Evolutionary conservation across 345 rosid species (phyloP).

Genomic region (Odontarrhena argentea): DNA sequence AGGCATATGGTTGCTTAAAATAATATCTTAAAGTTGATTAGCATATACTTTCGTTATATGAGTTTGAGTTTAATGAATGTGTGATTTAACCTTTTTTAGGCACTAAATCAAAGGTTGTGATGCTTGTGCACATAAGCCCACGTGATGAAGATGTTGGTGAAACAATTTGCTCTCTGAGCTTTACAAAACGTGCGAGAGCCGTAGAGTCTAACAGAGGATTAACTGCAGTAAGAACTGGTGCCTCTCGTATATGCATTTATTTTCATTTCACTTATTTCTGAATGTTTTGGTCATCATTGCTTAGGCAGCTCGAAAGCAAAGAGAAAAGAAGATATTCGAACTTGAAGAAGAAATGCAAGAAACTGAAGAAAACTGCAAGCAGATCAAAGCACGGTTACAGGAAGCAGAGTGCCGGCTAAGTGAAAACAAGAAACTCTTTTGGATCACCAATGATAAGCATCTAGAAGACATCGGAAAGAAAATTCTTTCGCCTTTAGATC

Average conservation of each 20-base stretch:
- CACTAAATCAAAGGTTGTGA: slow-evolving; percentile 75
- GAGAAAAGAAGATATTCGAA: slow-evolving; percentile 54
- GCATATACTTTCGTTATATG: background rate
- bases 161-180: slow-evolving; percentile 79
- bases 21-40: slow-evolving; percentile 14
- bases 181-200: slow-evolving; percentile 84
- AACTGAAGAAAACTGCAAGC: slow-evolving; percentile 57
- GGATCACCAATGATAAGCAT: slow-evolving; percentile 42
- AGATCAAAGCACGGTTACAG: slow-evolving; percentile 46
- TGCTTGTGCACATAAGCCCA: slow-evolving; percentile 89
- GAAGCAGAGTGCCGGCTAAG: slow-evolving; percentile 55
- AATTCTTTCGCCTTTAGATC: slow-evolving; percentile 38
- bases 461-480: slow-evolving; percentile 40
- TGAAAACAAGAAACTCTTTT: slow-evolving; percentile 58
- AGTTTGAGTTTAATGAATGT: slow-evolving; percentile 29
- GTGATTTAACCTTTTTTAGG: slow-evolving; percentile 43
- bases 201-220: slow-evolving; percentile 62
- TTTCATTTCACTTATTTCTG: slow-evolving; percentile 11
- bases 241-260: background rate
- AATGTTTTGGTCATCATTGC: slow-evolving; percentile 20
- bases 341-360: slow-evolving; percentile 68
- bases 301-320: slow-evolving; percentile 61
- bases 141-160: slow-evolving; percentile 75
- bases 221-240: slow-evolving; percentile 50
- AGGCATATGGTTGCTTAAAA: slow-evolving; percentile 30